Conservation (phyloP, 2,329 filamentous ascomycete genomes). For the Pseudogymnoascus sp. region DNA sequence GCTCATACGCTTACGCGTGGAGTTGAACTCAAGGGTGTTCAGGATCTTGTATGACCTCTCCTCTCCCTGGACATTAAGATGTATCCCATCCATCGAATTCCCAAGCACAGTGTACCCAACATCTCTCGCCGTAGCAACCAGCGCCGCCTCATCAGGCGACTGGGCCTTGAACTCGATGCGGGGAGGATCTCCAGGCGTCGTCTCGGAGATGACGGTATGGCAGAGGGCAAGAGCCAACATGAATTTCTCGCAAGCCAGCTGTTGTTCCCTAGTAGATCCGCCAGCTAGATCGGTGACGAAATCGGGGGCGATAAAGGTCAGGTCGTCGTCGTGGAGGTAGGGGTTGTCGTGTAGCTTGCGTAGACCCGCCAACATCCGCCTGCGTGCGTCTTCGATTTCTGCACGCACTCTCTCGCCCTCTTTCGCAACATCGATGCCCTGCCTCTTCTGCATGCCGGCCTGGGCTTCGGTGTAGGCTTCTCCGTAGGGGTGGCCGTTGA, state of each 20-base stretch:
- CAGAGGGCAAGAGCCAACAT: slow-evolving; percentile 92
- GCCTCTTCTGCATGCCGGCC: slow-evolving; percentile 86
- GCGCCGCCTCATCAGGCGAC: slow-evolving; percentile 88
- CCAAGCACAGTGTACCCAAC: slow-evolving; percentile 91
- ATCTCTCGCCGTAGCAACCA: slow-evolving; percentile 92
- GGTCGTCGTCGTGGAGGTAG: slow-evolving; percentile 77
- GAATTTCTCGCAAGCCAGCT: slow-evolving; percentile 72
- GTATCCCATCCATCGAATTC: slow-evolving; percentile 67
- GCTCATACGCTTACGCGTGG: slow-evolving; percentile 93
- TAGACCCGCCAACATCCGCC: slow-evolving; percentile 61
- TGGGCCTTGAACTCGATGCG: slow-evolving; percentile 94
- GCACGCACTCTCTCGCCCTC: slow-evolving; percentile 63
- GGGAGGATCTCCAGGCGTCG: slow-evolving; percentile 75
- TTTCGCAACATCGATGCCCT: slow-evolving; percentile 77
- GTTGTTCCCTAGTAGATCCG: slow-evolving; percentile 66
- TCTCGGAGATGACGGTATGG: slow-evolving; percentile 90
- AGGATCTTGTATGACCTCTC: slow-evolving; percentile 79
- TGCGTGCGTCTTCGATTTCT: slow-evolving; percentile 72
- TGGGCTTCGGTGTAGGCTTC: slow-evolving; percentile 97
- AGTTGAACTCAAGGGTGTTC: slow-evolving; percentile 97
- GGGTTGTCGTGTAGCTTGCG: slow-evolving; percentile 78
- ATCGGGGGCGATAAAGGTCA: slow-evolving; percentile 88
- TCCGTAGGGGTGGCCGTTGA: slow-evolving; percentile 90
- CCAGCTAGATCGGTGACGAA: slow-evolving; percentile 78
- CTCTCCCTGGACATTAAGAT: slow-evolving; percentile 77